A percentile compares a stretch with the other conserved stretches of the same genome.
phyloP scores from a whole-genome alignment of 208 protist species.

The Porcisia deanei region DNA sequence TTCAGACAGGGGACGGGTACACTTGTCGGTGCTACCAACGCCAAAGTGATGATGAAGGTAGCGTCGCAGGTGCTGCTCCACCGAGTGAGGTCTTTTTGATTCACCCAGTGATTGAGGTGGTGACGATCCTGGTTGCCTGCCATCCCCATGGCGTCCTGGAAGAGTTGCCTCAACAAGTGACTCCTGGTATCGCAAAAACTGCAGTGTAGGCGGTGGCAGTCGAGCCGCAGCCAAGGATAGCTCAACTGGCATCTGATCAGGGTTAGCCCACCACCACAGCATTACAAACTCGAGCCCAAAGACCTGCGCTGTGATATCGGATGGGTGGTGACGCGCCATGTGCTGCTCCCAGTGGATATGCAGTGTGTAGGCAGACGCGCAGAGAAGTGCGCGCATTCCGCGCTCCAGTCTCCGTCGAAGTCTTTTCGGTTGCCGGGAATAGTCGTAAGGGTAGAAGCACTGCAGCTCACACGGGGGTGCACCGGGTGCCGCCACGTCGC shows the following conservation, averaged over 20 bases:
- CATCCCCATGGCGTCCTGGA: background rate
- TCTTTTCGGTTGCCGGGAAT: slow-evolving; percentile 10
- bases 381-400: slow-evolving; percentile 27
- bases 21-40: background rate
- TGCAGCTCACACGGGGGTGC: background rate
- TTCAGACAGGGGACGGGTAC: background rate
- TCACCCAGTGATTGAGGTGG: too few relatives aligned
- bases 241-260: slow-evolving; percentile 62
- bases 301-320: background rate
- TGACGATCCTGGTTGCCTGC: background rate
- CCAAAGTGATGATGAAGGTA: slow-evolving; percentile 11
- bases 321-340: slow-evolving; percentile 6
- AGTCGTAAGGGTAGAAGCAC: slow-evolving; percentile 23
- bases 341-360: slow-evolving; percentile 57
- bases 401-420: slow-evolving; percentile 33
- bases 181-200: slow-evolving; percentile 9
- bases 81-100: background rate
- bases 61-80: slow-evolving; percentile 27
- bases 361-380: slow-evolving; percentile 53
- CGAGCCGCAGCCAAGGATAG: slow-evolving; percentile 15
- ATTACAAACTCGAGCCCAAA: slow-evolving; percentile 57
- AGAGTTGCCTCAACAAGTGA: background rate
- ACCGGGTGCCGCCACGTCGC: background rate
- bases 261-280: slow-evolving; percentile 79
- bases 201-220: slow-evolving; percentile 14